Base-by-base conservation (phyloP, 225 moss, liverwort and hornwort species). In the Polytrichum formosum region DNA sequence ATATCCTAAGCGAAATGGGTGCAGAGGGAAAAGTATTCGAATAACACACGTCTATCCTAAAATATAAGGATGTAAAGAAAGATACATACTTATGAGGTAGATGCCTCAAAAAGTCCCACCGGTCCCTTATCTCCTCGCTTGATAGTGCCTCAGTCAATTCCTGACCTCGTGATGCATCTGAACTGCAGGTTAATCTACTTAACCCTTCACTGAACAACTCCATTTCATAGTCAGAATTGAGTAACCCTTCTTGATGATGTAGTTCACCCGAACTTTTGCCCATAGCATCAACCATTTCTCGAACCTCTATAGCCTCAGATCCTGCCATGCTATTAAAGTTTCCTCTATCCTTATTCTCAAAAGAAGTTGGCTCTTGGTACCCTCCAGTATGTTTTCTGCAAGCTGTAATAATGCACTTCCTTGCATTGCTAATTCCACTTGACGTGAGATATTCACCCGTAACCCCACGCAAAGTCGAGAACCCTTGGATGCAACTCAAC, bases 101-200 rank as follows among this genome's bases (percentile, higher is more conserved):
- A 56, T 22, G 60, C 63, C 78, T 81, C 75, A 84, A 35, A 63
- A 81, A 84, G 21, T 75, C 75, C 80, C 77, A 81, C 23, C 80
- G 75, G 72, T 82, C 75, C 75, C 69, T 65, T 69, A 75, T 69
- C 66, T 82, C 82, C 62, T 30, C 6, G 55, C 64, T 26, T 1
- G 73, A 78, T 66, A 75, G 66, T 33, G 27, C 30, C 58, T 70
- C 69, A 28, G 7, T 6, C 2, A 5, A 28, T 17, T 72, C 68
- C 19, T 55, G 5, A 28, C 9, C 63, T 25, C 22, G 46, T 13
- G 46, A 46, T 55, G 68, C 68, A 68, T 68, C 27, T 68, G 55
- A 55, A 26, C 68, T 53, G 78, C 59, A 60, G 64, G 55, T 56
- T 65, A 63, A 21, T 64, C 16, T 26, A 26, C 13, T 55, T 30